Evolutionary conservation across 371 early-diverging fungal species (phyloP).

Genomic region (Antonospora locustae): DNA sequence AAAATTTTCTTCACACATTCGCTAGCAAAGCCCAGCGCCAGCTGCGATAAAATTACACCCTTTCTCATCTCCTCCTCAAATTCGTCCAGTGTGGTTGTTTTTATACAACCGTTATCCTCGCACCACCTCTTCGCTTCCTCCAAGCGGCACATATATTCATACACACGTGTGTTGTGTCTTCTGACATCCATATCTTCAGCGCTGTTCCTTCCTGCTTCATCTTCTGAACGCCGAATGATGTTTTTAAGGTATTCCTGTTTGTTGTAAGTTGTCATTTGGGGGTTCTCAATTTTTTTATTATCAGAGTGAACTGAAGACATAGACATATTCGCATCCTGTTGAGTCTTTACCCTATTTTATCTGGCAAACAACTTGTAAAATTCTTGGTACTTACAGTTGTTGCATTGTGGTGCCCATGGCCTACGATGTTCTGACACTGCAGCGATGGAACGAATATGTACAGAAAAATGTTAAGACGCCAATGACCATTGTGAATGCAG

Average conservation of each 20-base stretch:
- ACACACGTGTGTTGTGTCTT: slow-evolving; percentile 73
- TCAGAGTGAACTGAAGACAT: slow-evolving; percentile 47
- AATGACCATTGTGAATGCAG: too few relatives aligned
- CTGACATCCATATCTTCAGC: slow-evolving; percentile 69
- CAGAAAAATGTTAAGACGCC: too few relatives aligned
- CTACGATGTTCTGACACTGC: too few relatives aligned
- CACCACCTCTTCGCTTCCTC: slow-evolving; percentile 91
- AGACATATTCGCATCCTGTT: background rate
- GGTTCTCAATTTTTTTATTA: slow-evolving; percentile 55
- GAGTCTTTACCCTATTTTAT: background rate
- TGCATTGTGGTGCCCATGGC: too few relatives aligned
- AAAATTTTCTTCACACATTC: slow-evolving; percentile 70
- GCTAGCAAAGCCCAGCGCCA: slow-evolving; percentile 71
- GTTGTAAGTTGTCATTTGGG: slow-evolving; percentile 12
- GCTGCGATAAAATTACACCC: slow-evolving; percentile 75
- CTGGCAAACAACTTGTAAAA: too few relatives aligned
- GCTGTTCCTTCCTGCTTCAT: slow-evolving; percentile 2
- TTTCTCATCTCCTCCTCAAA: slow-evolving; percentile 68
- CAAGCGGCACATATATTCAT: slow-evolving; percentile 93
- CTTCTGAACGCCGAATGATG: background rate
- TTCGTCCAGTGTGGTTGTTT: slow-evolving; percentile 63
- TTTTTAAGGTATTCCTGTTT: background rate
- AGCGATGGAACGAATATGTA: too few relatives aligned
- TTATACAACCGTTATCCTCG: slow-evolving; percentile 62
- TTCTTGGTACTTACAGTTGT: too few relatives aligned